Evolutionary conservation across 192 early-diverging fungal genomes (phyloP), one percentile per base, ranked within the genome.

Genomic region (Coemansia sp.): DNA sequence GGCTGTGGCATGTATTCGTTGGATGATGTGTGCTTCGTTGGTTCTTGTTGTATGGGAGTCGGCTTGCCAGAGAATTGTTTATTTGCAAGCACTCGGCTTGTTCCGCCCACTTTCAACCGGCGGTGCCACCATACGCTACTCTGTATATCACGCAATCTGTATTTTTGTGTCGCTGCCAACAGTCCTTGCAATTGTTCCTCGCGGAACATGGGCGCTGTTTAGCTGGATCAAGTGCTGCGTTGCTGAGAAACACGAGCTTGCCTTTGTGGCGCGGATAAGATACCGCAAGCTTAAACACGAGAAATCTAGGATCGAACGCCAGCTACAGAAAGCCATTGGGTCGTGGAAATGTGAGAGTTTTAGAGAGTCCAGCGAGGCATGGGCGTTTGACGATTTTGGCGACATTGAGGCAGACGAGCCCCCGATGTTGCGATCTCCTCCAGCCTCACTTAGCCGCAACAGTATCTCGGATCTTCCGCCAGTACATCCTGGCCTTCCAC

Each of bases 201-300:
- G 74, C 20, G 79, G 79, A 13, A 76, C 79, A 22, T 81, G 79
- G 79, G 79, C 79, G 8, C 49, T 81, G 67, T 76, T 81, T 32
- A 65, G 48, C 16, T 81, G 79, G 79, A 68, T 81, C 38, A 65
- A 61, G 25, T 68, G 70, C 61, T 76, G 73, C 7, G 68, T 81
- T 43, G 68, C 70, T 16, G 74, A 73, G 57, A 70, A 63, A n/a
- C 69, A 64, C 5, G 74, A 70, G 60, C 19, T 72, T 20, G 74
- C 70, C 2, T 67, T 59, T n/a, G 25, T 51, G 48, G 70, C 79
- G 16, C 50, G 49, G 54, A 14, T 25, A 12, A 70, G 79, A 19
- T 70, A 61, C 13, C 42, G 37, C 9, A 68, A 59, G 55, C 65
- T 81, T 22, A 59, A 56, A 53, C 50, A 48, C 48, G 74, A 75